A percentile compares a stretch with the other conserved stretches of the same genome.
Conservation (phyloP, 495 filamentous ascomycete species). For the Viridothelium virens region DNA sequence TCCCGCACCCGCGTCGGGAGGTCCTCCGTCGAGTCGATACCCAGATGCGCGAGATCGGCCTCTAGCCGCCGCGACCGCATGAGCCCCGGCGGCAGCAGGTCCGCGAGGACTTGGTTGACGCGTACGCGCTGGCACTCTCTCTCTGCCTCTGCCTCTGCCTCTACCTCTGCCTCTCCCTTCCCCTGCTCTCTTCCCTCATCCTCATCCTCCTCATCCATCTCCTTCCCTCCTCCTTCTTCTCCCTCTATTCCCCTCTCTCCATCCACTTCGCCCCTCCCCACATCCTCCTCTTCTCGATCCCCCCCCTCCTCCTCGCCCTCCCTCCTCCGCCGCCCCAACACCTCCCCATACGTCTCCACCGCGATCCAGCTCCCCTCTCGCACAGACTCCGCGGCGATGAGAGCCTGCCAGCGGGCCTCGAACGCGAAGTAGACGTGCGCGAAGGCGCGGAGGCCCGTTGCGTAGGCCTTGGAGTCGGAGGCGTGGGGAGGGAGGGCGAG, state of each 20-base stretch:
- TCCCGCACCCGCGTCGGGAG: not conserved
- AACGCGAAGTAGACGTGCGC: conserved; percentile 42
- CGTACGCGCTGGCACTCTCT: not conserved
- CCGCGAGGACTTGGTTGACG: conserved; percentile 20
- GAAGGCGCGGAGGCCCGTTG: conserved; percentile 39
- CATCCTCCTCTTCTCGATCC: not conserved
- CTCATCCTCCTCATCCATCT: not conserved
- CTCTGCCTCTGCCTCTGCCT: not conserved
- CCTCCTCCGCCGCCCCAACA: not conserved
- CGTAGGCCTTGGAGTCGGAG: conserved; percentile 32
- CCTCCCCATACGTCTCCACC: not conserved
- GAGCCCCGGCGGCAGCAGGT: conserved; percentile 28
- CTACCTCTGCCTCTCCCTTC: not conserved
- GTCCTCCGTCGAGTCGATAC: not conserved
- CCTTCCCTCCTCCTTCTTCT: not conserved
- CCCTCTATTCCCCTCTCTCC: not conserved
- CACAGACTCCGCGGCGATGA: conserved; percentile 18
- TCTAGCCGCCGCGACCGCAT: conserved; percentile 24
- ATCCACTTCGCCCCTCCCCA: not conserved
- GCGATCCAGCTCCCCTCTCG: not conserved
- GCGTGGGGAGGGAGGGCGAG: conserved; percentile 41
- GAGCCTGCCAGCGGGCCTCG: conserved; percentile 35
- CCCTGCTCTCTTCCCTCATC: not conserved
- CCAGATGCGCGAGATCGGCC: conserved; percentile 26
- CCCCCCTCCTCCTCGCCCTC: not conserved